Evolutionary conservation across 331 rosid genomes (phyloP).

Genomic region (Malus hybrid): DNA sequence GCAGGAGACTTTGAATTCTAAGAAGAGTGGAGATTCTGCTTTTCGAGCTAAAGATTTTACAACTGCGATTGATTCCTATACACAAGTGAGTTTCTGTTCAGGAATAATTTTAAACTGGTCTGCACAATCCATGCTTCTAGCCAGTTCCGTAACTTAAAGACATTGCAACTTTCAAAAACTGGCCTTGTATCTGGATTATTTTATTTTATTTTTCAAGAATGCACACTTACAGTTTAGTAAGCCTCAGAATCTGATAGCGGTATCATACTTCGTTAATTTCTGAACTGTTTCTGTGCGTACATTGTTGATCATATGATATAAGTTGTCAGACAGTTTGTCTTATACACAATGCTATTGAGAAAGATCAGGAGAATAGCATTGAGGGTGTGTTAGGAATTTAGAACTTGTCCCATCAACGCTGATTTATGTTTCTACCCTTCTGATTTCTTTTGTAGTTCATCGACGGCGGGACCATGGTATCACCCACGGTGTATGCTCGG

Average conservation of each 20-base stretch:
- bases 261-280: not conserved
- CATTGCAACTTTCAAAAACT: not conserved
- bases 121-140: too few relatives aligned
- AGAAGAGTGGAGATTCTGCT: conserved; percentile 90
- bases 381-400: too few relatives aligned
- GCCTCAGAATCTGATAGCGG: not conserved
- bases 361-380: not conserved
- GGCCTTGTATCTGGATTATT: not conserved
- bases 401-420: not conserved
- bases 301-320: not conserved
- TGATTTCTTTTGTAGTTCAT: conserved; percentile 49
- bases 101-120: not conserved
- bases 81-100: conserved; percentile 50
- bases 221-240: not conserved
- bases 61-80: conserved; percentile 75
- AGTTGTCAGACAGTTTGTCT: not conserved
- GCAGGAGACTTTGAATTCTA: conserved; percentile 87
- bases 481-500: conserved; percentile 88
- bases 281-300: not conserved
- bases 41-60: conserved; percentile 73
- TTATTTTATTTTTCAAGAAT: not conserved
- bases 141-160: not conserved
- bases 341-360: not conserved
- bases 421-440: not conserved
- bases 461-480: conserved; percentile 92